These are phyloP conservation scores for Dovyalis caffra DNA, from an alignment of 345 rosid species.

Conservation along the genomic window DNA sequence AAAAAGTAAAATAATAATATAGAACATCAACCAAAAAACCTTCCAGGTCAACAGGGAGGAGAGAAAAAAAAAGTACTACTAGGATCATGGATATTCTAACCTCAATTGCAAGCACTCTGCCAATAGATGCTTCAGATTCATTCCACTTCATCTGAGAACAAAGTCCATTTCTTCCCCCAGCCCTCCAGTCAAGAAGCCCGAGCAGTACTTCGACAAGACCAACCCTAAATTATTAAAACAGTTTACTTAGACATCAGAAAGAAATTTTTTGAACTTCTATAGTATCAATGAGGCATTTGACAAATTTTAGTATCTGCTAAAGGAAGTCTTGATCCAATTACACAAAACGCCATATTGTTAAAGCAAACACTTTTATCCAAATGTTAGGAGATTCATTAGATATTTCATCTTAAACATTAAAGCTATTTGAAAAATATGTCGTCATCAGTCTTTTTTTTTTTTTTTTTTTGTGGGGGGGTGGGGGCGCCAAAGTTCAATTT, in stretches of 20 bases:
- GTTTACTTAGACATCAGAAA: not conserved
- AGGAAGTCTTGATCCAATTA: not conserved
- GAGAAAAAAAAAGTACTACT: not conserved
- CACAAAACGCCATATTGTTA: not conserved
- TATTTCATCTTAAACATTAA: too few species aligned
- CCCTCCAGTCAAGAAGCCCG: slow-evolving; percentile 97
- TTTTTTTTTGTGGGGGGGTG: too few species aligned
- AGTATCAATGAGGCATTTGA: not conserved
- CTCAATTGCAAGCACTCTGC: slow-evolving; percentile 98
- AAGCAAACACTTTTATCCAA: too few species aligned
- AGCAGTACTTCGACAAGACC: slow-evolving; percentile 96
- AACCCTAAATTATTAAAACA: slow-evolving; percentile 50
- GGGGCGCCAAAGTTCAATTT: too few species aligned
- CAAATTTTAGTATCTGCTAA: not conserved
- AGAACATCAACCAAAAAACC: not conserved
- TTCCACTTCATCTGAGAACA: slow-evolving; percentile 97
- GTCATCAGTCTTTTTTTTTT: too few species aligned
- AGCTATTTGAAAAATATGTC: too few species aligned
- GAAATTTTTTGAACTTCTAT: not conserved
- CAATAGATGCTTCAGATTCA: slow-evolving; percentile 96
- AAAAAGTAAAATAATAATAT: not conserved
- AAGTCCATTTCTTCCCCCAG: slow-evolving; percentile 86
- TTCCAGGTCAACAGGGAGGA: not conserved
- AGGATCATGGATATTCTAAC: slow-evolving; percentile 37
- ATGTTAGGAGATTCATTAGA: too few species aligned